Percentiles rank a stretch among this genome's conserved stretches.
Conservation (phyloP, 208 protist species). For the Spongospora subterranea region DNA sequence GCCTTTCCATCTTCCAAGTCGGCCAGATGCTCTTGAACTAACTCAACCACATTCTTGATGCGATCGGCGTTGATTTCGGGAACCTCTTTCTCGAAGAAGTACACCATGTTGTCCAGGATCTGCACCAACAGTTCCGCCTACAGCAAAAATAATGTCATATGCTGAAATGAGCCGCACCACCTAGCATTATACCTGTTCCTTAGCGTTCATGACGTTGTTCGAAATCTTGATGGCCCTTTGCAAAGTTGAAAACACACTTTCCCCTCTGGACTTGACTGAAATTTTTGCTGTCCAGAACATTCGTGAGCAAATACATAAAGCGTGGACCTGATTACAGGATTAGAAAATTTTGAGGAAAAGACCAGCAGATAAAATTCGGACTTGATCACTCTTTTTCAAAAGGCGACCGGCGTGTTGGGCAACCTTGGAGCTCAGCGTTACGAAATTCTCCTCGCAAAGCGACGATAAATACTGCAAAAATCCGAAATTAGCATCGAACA, state of each 20-base stretch:
- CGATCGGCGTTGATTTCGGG: slow-evolving; percentile 72
- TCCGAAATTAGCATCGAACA: not conserved
- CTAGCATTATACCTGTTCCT: not conserved
- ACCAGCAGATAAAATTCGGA: not conserved
- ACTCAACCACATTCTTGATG: slow-evolving; percentile 71
- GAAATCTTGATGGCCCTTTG: slow-evolving; percentile 88
- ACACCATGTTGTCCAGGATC: slow-evolving; percentile 89
- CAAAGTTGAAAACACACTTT: slow-evolving; percentile 87
- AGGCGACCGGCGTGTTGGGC: slow-evolving; percentile 86
- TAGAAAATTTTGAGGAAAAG: not conserved
- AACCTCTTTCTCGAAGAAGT: slow-evolving; percentile 86
- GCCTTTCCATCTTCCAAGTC: slow-evolving; percentile 11
- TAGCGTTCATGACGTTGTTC: slow-evolving; percentile 68
- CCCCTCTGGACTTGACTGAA: slow-evolving; percentile 76
- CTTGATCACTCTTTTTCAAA: slow-evolving; percentile 75
- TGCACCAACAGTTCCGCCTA: slow-evolving; percentile 89
- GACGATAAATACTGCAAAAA: slow-evolving; percentile 6
- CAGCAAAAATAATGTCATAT: not conserved
- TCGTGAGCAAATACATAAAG: slow-evolving; percentile 80
- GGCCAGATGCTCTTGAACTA: slow-evolving; percentile 70
- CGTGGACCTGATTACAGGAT: slow-evolving; percentile 78
- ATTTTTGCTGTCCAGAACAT: slow-evolving; percentile 81
- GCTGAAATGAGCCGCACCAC: not conserved
- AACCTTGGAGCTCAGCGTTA: slow-evolving; percentile 84
- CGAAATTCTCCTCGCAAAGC: slow-evolving; percentile 85